A percentile compares a stretch with the other conserved stretches of the same genome.
phyloP scores from a whole-genome alignment of 1,139 yeast genomes.

The Protomyces lactucae-debilis region DNA sequence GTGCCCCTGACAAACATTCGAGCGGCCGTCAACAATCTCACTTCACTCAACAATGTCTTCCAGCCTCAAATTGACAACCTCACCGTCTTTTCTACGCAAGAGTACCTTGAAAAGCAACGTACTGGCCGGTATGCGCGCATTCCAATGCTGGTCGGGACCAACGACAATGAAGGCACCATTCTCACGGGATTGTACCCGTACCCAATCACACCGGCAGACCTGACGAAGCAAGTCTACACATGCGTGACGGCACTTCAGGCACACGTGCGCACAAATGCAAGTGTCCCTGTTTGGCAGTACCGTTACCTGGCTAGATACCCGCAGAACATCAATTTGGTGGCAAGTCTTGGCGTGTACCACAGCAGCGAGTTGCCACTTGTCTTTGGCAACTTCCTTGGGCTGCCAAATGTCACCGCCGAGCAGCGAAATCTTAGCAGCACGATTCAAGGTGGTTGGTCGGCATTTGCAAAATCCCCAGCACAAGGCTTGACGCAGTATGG shows the following conservation, averaged over 20 bases:
- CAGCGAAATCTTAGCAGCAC: conserved; percentile 3
- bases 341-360: conserved; percentile 18
- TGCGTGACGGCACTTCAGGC: conserved; percentile 16
- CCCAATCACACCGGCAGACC: conserved; percentile 1
- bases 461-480: conserved; percentile 16
- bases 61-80: conserved; percentile 8
- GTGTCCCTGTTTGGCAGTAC: conserved; percentile 21
- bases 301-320: conserved; percentile 14
- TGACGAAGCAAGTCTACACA: conserved; percentile 13
- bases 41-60: background rate
- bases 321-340: conserved; percentile 1
- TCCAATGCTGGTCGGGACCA: conserved; percentile 15
- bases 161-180: conserved; percentile 18
- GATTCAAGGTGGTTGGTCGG: conserved; percentile 24
- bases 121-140: conserved; percentile 10
- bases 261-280: background rate
- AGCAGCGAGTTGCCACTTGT: conserved; percentile 15
- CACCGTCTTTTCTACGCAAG: conserved; percentile 11
- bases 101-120: background rate
- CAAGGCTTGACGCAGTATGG: conserved; percentile 11
- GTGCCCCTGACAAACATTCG: conserved; percentile 4
- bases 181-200: background rate
- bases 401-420: background rate
- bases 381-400: conserved; percentile 14
- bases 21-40: conserved; percentile 7